Conservation (phyloP, 2,329 filamentous ascomycete species). For the Fusarium succisae region DNA sequence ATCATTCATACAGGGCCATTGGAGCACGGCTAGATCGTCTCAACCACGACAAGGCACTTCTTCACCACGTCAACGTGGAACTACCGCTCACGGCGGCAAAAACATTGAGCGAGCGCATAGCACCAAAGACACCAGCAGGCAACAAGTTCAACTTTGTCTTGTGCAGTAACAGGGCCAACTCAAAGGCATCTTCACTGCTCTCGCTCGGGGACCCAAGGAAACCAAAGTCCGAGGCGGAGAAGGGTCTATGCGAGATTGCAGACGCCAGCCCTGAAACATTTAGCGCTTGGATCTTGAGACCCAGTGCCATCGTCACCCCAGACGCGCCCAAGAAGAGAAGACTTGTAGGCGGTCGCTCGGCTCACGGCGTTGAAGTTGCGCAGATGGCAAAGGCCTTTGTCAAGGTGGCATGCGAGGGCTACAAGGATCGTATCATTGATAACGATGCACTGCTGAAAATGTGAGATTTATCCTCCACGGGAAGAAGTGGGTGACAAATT, state of each 20-base stretch:
- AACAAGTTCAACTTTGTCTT: slow-evolving; percentile 55
- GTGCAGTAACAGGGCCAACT: slow-evolving; percentile 50
- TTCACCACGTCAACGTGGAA: slow-evolving; percentile 64
- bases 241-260: slow-evolving; percentile 50
- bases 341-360: slow-evolving; percentile 43
- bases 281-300: slow-evolving; percentile 50
- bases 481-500: background rate
- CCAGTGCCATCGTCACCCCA: slow-evolving; percentile 44
- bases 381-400: slow-evolving; percentile 51
- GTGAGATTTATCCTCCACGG: slow-evolving; percentile 5
- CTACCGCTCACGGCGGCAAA: slow-evolving; percentile 69
- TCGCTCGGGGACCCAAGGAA: slow-evolving; percentile 51
- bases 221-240: slow-evolving; percentile 53
- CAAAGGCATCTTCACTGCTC: slow-evolving; percentile 46
- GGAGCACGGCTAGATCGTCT: slow-evolving; percentile 57
- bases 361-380: slow-evolving; percentile 46
- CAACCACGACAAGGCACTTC: slow-evolving; percentile 55
- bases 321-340: slow-evolving; percentile 43
- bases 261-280: slow-evolving; percentile 47
- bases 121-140: slow-evolving; percentile 42
- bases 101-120: slow-evolving; percentile 54
- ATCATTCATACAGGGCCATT: slow-evolving; percentile 49
- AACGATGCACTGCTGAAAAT: slow-evolving; percentile 46
- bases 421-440: slow-evolving; percentile 48
- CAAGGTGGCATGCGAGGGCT: slow-evolving; percentile 49